These are phyloP conservation scores for Lenwebbia sp. DNA, from an alignment of 345 rosid species.

Conservation along the genomic window DNA sequence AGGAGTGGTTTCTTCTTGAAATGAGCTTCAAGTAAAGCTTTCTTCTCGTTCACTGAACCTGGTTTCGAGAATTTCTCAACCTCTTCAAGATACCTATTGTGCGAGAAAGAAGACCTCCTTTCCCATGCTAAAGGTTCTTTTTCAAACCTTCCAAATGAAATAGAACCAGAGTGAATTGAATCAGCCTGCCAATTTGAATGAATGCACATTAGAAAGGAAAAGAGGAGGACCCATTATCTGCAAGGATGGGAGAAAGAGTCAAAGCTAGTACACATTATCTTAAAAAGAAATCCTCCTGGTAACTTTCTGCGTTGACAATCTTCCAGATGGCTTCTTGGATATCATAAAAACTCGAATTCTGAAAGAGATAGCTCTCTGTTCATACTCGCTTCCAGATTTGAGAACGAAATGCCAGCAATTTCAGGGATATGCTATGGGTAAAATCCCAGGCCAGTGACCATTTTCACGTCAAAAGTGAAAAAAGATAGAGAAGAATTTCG, in stretches of 20 bases:
- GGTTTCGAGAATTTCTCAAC: conserved; percentile 81
- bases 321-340: background rate
- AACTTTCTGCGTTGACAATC: background rate
- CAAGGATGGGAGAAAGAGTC: background rate
- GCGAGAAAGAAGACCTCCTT: conserved; percentile 79
- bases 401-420: background rate
- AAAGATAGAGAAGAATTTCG: background rate
- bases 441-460: background rate
- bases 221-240: background rate
- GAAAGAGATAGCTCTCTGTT: background rate
- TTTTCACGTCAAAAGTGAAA: background rate
- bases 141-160: conserved; percentile 93
- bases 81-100: conserved; percentile 85
- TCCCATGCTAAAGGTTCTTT: conserved; percentile 75
- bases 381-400: background rate
- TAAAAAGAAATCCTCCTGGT: background rate
- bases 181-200: conserved; percentile 33
- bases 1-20: conserved; percentile 65
- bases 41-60: conserved; percentile 72
- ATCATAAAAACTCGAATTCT: background rate
- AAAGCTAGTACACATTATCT: background rate
- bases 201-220: background rate
- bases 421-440: background rate
- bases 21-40: conserved; percentile 85
- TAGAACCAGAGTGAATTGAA: conserved; percentile 69